Evolutionary conservation across 768 basidiomycete species (phyloP).

Genomic region (Mycena vitilis): DNA sequence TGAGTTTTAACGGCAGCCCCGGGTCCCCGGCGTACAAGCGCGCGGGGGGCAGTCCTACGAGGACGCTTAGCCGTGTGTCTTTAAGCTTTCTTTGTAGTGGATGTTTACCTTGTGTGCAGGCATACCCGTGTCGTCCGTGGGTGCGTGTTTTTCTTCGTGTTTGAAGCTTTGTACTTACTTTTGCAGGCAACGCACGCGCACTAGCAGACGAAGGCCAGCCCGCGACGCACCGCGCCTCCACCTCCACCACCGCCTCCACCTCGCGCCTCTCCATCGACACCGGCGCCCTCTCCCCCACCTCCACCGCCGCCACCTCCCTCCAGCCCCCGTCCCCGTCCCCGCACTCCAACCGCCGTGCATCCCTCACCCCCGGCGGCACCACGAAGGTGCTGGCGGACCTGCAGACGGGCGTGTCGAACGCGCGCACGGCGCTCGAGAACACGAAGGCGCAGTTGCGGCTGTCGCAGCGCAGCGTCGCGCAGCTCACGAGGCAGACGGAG

Average conservation of each 20-base stretch:
- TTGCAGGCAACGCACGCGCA: conserved; percentile 86
- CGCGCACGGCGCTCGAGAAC: conserved; percentile 85
- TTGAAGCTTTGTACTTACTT: conserved; percentile 17
- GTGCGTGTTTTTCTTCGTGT: conserved; percentile 55
- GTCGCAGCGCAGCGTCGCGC: conserved; percentile 86
- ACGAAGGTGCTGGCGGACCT: conserved; percentile 91
- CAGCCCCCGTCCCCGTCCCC: conserved; percentile 64
- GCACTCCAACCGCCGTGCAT: conserved; percentile 59
- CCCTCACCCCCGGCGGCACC: conserved; percentile 81
- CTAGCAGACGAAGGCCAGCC: conserved; percentile 78
- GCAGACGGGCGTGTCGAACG: conserved; percentile 84
- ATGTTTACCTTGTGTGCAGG: conserved; percentile 55
- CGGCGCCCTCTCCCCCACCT: conserved; percentile 47
- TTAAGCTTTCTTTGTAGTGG: conserved; percentile 28
- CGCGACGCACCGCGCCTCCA: conserved; percentile 47
- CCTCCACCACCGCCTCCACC: conserved; percentile 41
- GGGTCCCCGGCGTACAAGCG: conserved; percentile 60
- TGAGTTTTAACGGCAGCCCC: conserved; percentile 57
- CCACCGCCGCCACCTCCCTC: conserved; percentile 55
- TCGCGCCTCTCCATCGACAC: conserved; percentile 50
- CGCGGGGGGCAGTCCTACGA: conserved; percentile 71
- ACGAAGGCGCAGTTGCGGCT: conserved; percentile 85
- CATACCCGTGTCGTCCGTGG: conserved; percentile 82
- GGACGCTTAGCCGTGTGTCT: conserved; percentile 82
- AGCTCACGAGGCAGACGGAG: conserved; percentile 86